phyloP scores from a whole-genome alignment of 345 rosid genomes.

The Arabidopsis arenosa region DNA sequence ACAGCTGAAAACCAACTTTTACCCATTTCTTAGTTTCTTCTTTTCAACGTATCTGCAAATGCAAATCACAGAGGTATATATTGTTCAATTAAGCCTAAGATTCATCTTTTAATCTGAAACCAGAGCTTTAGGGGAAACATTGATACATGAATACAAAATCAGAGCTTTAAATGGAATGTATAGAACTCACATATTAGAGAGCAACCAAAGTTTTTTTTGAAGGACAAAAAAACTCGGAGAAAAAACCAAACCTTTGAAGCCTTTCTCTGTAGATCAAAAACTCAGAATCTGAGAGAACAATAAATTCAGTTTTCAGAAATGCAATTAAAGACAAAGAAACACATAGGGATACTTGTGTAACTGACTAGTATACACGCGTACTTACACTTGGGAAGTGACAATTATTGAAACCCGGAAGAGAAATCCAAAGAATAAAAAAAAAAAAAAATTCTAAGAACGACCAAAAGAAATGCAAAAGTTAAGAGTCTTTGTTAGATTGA shows the following conservation, averaged over 20 bases:
- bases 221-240: conserved; percentile 42
- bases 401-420: conserved; percentile 13
- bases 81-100: too few species aligned
- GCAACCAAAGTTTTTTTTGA: conserved; percentile 30
- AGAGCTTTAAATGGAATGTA: conserved; percentile 7
- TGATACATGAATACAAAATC: background rate
- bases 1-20: conserved; percentile 80
- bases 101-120: conserved; percentile 11
- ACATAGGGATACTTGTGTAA: conserved; percentile 26
- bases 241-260: conserved; percentile 28
- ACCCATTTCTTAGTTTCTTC: conserved; percentile 57
- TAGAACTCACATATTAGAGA: conserved; percentile 35
- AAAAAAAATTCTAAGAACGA: background rate
- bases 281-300: conserved; percentile 31
- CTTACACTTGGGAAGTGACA: conserved; percentile 35
- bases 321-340: conserved; percentile 30
- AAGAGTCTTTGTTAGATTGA: background rate
- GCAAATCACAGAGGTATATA: too few species aligned
- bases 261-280: conserved; percentile 24
- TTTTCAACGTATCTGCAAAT: conserved; percentile 30
- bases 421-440: background rate
- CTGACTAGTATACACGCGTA: conserved; percentile 37
- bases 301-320: conserved; percentile 18
- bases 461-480: background rate
- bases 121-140: background rate